Evolutionary conservation across 177 flowering plant species (phyloP).

Genomic region (Telopea speciosissima): DNA sequence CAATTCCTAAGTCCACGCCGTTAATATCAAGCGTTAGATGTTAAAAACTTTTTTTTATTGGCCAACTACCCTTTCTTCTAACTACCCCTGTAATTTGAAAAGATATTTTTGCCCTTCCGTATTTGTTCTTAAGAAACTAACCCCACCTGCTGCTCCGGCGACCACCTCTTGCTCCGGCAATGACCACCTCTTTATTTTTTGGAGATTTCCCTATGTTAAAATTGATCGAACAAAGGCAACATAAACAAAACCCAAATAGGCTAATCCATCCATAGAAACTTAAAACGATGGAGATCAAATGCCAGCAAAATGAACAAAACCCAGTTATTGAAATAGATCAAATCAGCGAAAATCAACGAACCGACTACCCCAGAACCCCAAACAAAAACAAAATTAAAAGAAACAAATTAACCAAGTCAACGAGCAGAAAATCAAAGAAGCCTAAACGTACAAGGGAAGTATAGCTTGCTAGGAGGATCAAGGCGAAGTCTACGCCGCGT

Average conservation of each 20-base stretch:
- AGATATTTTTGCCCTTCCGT: too few species aligned
- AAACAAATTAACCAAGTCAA: constrained; percentile 4
- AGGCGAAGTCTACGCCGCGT: constrained; percentile 76
- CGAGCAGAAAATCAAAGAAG: constrained; percentile 2
- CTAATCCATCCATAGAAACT: neutral
- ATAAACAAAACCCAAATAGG: neutral
- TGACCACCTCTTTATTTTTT: too few species aligned
- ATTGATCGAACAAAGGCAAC: neutral
- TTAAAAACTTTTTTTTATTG: too few species aligned
- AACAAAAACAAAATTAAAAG: neutral
- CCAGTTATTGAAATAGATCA: neutral
- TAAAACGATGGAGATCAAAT: neutral
- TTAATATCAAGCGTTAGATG: too few species aligned
- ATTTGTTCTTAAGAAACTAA: too few species aligned
- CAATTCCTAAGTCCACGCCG: too few species aligned
- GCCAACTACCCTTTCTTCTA: too few species aligned
- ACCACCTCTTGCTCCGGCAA: too few species aligned
- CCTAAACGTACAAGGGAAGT: constrained; percentile 66
- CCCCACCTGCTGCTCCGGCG: too few species aligned
- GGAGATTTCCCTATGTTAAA: too few species aligned
- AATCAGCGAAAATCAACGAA: neutral
- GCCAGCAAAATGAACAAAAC: neutral
- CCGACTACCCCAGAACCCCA: neutral
- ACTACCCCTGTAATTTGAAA: too few species aligned
- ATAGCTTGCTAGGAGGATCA: constrained; percentile 82